phyloP scores from a whole-genome alignment of 495 filamentous ascomycete species.

The Tuber melanosporum region DNA sequence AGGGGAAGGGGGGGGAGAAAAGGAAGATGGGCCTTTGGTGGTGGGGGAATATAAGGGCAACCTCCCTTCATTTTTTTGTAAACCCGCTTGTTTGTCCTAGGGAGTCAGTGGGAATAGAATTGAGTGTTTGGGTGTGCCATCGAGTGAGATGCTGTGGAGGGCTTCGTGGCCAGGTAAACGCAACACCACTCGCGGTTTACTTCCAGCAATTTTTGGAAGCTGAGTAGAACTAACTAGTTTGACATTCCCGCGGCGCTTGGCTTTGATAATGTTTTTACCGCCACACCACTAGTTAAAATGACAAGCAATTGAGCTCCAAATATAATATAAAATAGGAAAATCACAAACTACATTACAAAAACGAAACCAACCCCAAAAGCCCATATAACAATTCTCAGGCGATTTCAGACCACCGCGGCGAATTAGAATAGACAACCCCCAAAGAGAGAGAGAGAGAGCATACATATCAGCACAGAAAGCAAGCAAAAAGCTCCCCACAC shows the following conservation, averaged over 20 bases:
- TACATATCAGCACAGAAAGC: neutral
- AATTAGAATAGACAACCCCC: neutral
- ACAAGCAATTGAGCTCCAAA: neutral
- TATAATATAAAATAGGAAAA: neutral
- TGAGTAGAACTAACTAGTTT: neutral
- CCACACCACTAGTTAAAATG: neutral
- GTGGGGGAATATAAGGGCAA: neutral
- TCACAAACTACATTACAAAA: neutral
- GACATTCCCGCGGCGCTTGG: neutral
- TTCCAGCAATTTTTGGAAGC: neutral
- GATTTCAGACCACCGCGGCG: neutral
- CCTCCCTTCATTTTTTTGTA: neutral
- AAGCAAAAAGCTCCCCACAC: neutral
- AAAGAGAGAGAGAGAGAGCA: neutral
- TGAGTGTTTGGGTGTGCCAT: neutral
- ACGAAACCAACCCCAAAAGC: neutral
- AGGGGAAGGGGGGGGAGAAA: neutral
- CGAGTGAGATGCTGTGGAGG: conserved; percentile 1
- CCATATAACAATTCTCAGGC: neutral
- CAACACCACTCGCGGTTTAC: neutral
- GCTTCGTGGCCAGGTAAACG: neutral
- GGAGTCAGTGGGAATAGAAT: neutral
- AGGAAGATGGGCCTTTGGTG: neutral
- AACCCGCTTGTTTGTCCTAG: neutral
- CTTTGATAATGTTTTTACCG: neutral